phyloP scores from a whole-genome alignment of 495 filamentous ascomycete genomes.

The Peziza echinospora region DNA sequence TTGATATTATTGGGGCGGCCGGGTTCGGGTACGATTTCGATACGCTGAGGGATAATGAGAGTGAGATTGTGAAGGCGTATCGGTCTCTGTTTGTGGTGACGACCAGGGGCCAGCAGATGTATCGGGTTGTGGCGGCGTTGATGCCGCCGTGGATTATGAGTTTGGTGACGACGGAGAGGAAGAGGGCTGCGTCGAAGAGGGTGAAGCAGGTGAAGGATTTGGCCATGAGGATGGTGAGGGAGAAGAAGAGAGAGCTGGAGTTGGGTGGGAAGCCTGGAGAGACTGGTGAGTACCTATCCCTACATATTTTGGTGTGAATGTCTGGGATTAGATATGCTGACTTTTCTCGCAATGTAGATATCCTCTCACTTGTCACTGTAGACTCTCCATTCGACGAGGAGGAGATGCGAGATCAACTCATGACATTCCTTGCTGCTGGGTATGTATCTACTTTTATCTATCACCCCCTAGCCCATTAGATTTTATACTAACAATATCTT shows the following conservation, averaged over 20 bases:
- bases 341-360: not conserved
- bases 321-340: too few species aligned
- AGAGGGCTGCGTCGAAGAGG: slow-evolving; percentile 11
- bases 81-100: slow-evolving; percentile 27
- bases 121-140: not conserved
- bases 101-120: not conserved
- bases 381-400: slow-evolving; percentile 32
- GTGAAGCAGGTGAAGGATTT: slow-evolving; percentile 1
- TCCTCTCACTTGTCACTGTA: not conserved
- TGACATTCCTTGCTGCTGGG: slow-evolving; percentile 86
- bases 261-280: not conserved
- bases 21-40: slow-evolving; percentile 65
- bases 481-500: not conserved
- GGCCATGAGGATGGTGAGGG: not conserved
- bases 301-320: too few species aligned
- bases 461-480: too few species aligned
- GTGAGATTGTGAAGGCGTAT: slow-evolving; percentile 42
- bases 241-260: not conserved
- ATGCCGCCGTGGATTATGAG: not conserved
- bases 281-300: too few species aligned
- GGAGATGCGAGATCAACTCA: slow-evolving; percentile 69
- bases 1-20: slow-evolving; percentile 71
- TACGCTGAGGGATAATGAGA: slow-evolving; percentile 31
- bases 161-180: not conserved
- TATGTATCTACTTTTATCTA: slow-evolving; percentile 35